Conservation (phyloP, 2,329 filamentous ascomycete species). For the Byssothecium circinans region DNA sequence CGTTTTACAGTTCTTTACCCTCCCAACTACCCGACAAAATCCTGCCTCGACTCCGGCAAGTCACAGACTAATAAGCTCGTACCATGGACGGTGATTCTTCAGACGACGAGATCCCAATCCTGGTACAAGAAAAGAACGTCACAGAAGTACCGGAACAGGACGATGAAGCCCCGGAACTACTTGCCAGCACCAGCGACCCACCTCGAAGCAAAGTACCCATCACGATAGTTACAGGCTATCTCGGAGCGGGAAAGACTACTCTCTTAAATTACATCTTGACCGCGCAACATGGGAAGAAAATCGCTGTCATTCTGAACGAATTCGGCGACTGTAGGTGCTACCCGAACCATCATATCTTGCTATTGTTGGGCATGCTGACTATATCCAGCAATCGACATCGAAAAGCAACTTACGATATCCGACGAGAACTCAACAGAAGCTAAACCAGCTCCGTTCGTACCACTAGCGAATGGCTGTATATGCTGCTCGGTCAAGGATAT, state of each 20-base stretch:
- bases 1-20: background rate
- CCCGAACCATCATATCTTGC: background rate
- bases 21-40: background rate
- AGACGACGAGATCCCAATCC: constrained; percentile 48
- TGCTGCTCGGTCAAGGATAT: constrained; percentile 98
- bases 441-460: constrained; percentile 66
- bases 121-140: constrained; percentile 47
- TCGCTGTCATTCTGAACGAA: constrained; percentile 94
- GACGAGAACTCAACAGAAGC: constrained; percentile 33
- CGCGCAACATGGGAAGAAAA: constrained; percentile 93
- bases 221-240: constrained; percentile 86
- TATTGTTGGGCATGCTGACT: no score
- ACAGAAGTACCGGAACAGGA: constrained; percentile 24
- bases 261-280: constrained; percentile 94
- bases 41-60: no score
- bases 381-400: constrained; percentile 80
- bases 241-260: constrained; percentile 94
- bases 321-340: constrained; percentile 38
- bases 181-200: constrained; percentile 50
- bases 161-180: constrained; percentile 25
- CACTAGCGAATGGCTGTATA: constrained; percentile 94
- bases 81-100: constrained; percentile 25
- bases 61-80: background rate
- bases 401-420: constrained; percentile 91
- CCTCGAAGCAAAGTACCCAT: constrained; percentile 72